Percentiles rank a stretch among this genome's conserved stretches.
Evolutionary conservation across 176 grass and related monocot species (phyloP).

Genomic region (Avena insularis): DNA sequence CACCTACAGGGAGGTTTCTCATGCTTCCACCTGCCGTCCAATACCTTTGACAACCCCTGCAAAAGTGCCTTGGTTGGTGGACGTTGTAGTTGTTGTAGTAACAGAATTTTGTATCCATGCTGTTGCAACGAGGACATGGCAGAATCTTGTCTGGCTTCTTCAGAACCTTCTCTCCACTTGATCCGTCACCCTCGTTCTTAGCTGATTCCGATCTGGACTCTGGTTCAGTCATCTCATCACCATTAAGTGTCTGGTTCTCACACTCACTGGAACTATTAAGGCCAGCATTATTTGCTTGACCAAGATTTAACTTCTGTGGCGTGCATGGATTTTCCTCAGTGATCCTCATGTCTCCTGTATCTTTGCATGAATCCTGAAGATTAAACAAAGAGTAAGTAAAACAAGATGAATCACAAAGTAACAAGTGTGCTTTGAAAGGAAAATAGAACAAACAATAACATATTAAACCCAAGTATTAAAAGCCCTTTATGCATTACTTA

Average conservation of each 20-base stretch:
- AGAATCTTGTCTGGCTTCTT: constrained; percentile 95
- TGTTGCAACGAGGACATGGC: constrained; percentile 74
- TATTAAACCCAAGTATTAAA: constrained; percentile 8
- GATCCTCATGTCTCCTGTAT: constrained; percentile 33
- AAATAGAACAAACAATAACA: not conserved
- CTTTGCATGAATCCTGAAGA: constrained; percentile 49
- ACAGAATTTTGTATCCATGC: constrained; percentile 81
- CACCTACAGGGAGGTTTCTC: constrained; percentile 93
- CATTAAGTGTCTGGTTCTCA: constrained; percentile 36
- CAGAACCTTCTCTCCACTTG: constrained; percentile 39
- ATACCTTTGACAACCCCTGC: constrained; percentile 95
- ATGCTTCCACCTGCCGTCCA: constrained; percentile 97
- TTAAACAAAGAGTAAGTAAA: constrained; percentile 37
- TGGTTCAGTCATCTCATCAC: constrained; percentile 38
- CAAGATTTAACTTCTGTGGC: constrained; percentile 34
- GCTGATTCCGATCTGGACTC: constrained; percentile 49
- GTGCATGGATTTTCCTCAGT: constrained; percentile 31
- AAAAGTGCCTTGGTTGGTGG: constrained; percentile 90
- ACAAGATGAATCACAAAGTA: constrained; percentile 22
- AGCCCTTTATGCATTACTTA: not conserved
- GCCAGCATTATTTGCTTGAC: constrained; percentile 44
- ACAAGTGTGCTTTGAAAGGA: not conserved
- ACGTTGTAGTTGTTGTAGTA: constrained; percentile 89
- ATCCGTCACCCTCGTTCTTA: constrained; percentile 18
- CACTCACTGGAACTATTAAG: constrained; percentile 50